Conservation (phyloP, 2,329 filamentous ascomycete genomes). For the Penicillium paneum region DNA sequence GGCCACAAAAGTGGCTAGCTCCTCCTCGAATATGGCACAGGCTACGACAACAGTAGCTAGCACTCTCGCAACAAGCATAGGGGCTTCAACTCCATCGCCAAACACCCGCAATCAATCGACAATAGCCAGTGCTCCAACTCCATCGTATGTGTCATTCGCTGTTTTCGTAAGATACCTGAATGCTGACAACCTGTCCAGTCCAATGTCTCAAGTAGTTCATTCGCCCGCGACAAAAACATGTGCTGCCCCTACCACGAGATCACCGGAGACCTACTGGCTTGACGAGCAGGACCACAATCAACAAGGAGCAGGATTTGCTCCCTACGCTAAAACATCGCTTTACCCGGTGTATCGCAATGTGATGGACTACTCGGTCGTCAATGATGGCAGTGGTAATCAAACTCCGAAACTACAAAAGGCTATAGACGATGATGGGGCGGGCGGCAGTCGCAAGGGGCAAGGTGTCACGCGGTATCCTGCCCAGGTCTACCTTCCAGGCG, state of each 20-base stretch:
- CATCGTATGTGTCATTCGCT: neutral
- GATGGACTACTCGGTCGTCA: conserved; percentile 24
- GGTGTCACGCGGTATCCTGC: conserved; percentile 28
- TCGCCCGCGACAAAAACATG: conserved; percentile 17
- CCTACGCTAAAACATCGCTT: conserved; percentile 10
- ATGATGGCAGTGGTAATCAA: conserved; percentile 28
- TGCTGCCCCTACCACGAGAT: conserved; percentile 3
- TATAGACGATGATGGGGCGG: conserved; percentile 28
- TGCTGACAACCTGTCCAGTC: neutral
- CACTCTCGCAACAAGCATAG: neutral
- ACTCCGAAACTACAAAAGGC: conserved; percentile 25
- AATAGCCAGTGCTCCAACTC: neutral
- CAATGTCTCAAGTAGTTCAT: neutral
- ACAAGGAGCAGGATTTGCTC: conserved; percentile 23
- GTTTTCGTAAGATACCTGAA: neutral
- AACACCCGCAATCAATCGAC: neutral
- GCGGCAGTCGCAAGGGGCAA: conserved; percentile 25
- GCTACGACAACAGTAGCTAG: neutral
- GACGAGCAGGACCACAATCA: conserved; percentile 27
- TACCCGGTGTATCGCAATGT: conserved; percentile 32
- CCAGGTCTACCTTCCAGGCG: conserved; percentile 29
- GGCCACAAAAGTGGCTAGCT: neutral
- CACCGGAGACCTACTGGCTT: conserved; percentile 22
- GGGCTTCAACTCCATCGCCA: neutral
- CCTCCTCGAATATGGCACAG: neutral